A percentile compares a stretch with the other conserved stretches of the same genome.
These are phyloP conservation scores for Blastobotrys indianensis DNA, from an alignment of 1,139 yeast species.

Conservation along the genomic window DNA sequence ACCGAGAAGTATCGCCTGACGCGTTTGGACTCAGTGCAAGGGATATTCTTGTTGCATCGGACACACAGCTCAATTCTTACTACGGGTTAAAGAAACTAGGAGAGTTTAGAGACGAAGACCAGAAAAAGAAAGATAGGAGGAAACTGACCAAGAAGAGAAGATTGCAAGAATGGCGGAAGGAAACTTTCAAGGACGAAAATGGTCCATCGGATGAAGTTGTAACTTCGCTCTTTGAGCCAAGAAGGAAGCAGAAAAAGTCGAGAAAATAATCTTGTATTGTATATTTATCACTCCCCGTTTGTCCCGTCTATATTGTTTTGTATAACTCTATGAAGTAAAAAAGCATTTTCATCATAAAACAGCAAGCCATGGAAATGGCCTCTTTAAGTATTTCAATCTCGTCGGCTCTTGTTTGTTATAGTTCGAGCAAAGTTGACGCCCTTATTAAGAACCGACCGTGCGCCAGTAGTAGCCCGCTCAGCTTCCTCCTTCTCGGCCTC, in stretches of 20 bases:
- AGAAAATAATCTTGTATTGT: background rate
- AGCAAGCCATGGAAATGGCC: background rate
- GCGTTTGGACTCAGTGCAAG: conserved; percentile 78
- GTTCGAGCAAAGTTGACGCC: conserved; percentile 5
- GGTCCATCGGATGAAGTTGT: conserved; percentile 43
- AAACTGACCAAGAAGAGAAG: conserved; percentile 79
- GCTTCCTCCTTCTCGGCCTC: conserved; percentile 13
- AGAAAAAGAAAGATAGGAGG: conserved; percentile 69
- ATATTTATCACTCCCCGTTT: background rate
- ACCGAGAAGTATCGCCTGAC: conserved; percentile 95
- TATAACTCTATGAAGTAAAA: background rate
- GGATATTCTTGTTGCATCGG: conserved; percentile 88
- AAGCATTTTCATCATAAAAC: no score
- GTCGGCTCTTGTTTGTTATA: background rate
- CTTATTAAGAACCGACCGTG: conserved; percentile 16
- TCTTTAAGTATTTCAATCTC: background rate
- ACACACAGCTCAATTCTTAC: conserved; percentile 71
- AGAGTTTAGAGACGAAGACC: conserved; percentile 77
- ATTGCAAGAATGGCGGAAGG: conserved; percentile 84
- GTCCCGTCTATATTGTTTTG: background rate
- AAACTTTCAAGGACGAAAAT: conserved; percentile 62
- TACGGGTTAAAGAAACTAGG: conserved; percentile 91
- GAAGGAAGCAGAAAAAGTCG: conserved; percentile 15
- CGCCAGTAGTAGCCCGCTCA: conserved; percentile 1
- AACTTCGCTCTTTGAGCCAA: background rate